Evolutionary conservation across 2,329 filamentous ascomycete genomes (phyloP).

Genomic region (Colletotrichum kahawae): DNA sequence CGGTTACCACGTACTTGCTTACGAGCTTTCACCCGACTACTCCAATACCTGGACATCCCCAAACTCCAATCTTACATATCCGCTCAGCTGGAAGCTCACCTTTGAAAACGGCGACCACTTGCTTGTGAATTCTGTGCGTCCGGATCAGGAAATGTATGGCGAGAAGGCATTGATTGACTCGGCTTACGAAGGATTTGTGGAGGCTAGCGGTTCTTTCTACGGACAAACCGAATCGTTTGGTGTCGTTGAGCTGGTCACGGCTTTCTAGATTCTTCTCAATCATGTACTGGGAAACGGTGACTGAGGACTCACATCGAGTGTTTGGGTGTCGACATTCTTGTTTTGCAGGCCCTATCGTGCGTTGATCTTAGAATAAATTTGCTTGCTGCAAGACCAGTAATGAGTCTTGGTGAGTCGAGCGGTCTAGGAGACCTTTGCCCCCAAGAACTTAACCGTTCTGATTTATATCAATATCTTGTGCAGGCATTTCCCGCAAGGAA

Average conservation of each 20-base stretch:
- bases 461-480: too few species aligned
- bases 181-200: not conserved
- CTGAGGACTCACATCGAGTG: not conserved
- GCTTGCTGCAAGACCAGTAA: not conserved
- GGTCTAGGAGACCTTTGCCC: too few species aligned
- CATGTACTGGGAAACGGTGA: not conserved
- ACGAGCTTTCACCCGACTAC: not conserved
- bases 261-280: not conserved
- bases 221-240: not conserved
- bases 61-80: not conserved
- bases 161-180: not conserved
- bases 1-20: not conserved
- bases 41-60: not conserved
- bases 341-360: not conserved
- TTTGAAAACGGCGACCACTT: not conserved
- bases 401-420: too few species aligned
- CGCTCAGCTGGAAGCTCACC: not conserved
- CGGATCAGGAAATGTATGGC: not conserved
- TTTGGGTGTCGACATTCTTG: too few species aligned
- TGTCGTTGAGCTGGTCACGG: not conserved
- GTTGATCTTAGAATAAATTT: accelerated
- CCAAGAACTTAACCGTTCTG: too few species aligned
- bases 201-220: not conserved
- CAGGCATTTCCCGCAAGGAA: too few species aligned
- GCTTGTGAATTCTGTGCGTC: not conserved